Percentiles rank a stretch among this genome's conserved stretches.
Conservation (phyloP, 306 rosid species). For the Rosa persica region DNA sequence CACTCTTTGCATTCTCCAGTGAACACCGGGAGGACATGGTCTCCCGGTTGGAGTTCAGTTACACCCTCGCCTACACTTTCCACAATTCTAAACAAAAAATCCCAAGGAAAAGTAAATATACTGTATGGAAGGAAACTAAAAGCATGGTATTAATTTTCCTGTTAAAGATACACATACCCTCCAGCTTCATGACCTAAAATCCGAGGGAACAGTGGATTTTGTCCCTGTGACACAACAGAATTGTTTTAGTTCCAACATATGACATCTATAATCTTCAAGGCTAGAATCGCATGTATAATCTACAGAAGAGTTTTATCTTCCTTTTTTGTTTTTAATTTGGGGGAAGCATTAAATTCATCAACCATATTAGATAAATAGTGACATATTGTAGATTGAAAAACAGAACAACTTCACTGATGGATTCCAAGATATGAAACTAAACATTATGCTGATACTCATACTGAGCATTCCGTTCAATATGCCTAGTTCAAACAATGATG, state of each 20-base stretch:
- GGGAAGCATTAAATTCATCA: background rate
- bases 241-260: conserved; percentile 1
- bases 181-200: conserved; percentile 96
- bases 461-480: background rate
- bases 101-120: background rate
- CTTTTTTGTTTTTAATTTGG: background rate
- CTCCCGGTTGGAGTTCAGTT: conserved; percentile 70
- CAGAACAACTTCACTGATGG: background rate
- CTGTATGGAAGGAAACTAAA: background rate
- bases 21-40: conserved; percentile 90
- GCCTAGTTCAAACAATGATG: background rate
- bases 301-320: background rate
- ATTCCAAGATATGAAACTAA: background rate
- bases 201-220: conserved; percentile 83
- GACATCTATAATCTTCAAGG: background rate
- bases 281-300: background rate
- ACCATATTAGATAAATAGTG: background rate
- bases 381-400: no score
- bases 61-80: conserved; percentile 96
- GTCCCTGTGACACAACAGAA: conserved; percentile 55
- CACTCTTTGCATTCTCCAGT: conserved; percentile 95
- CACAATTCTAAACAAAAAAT: conserved; percentile 35
- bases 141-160: no score
- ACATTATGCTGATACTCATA: background rate
- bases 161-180: conserved; percentile 46